phyloP scores from a whole-genome alignment of 148 eudicot species.

The Fagopyrum homotropicum region DNA sequence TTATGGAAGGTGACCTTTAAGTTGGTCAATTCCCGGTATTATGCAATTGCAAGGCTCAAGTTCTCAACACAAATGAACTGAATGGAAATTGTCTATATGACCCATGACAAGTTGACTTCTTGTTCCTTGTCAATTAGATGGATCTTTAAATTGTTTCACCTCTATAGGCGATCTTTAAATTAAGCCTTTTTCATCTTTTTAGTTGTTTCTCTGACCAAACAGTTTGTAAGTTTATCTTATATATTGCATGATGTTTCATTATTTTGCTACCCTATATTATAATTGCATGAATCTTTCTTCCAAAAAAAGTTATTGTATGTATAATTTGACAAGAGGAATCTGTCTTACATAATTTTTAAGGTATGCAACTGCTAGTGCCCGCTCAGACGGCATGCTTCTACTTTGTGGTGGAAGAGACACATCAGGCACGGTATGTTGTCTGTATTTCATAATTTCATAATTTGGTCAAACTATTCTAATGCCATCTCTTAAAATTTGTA shows the following conservation, averaged over 20 bases:
- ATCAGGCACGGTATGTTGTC: conserved; percentile 64
- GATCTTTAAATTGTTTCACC: not conserved
- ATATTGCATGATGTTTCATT: not conserved
- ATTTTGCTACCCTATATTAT: not conserved
- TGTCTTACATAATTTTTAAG: conserved; percentile 22
- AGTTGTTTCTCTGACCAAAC: not conserved
- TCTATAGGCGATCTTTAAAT: not conserved
- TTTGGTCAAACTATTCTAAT: not conserved
- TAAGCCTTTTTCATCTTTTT: not conserved
- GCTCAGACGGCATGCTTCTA: conserved; percentile 97
- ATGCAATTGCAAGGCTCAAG: not conserved
- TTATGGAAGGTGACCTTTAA: not conserved
- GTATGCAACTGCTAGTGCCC: conserved; percentile 98
- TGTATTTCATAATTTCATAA: not conserved
- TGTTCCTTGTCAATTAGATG: not conserved
- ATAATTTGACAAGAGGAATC: not conserved
- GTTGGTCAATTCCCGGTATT: not conserved
- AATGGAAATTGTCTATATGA: not conserved
- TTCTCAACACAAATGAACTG: not conserved
- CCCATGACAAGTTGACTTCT: not conserved
- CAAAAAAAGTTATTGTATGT: not conserved
- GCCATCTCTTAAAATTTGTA: not conserved
- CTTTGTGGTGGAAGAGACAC: conserved; percentile 96
- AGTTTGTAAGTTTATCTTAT: not conserved
- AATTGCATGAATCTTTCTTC: not conserved